Conservation (phyloP, 2,329 filamentous ascomycete genomes). For the Lachnellula occidentalis region DNA sequence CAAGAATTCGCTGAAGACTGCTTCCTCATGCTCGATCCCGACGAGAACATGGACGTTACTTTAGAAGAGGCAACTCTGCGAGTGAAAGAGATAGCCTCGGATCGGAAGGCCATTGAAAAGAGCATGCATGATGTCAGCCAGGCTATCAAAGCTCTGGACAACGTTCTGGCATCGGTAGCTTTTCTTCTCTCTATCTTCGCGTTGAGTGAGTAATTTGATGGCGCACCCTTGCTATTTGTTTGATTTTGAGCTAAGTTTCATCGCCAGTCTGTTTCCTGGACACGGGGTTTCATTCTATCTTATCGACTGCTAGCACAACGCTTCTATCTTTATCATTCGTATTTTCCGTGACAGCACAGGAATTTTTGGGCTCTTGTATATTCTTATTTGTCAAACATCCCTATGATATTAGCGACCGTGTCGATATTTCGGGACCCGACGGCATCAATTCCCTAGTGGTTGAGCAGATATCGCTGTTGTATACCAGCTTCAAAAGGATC, state of each 20-base stretch:
- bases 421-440: conserved; percentile 8
- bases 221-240: not conserved
- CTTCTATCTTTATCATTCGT: conserved; percentile 71
- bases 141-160: conserved; percentile 10
- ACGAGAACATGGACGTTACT: conserved; percentile 9
- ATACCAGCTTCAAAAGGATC: conserved; percentile 44
- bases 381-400: conserved; percentile 81
- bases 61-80: conserved; percentile 8
- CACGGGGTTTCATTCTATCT: conserved; percentile 6
- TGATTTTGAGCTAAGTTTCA: conserved; percentile 34
- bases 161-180: conserved; percentile 3
- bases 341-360: conserved; percentile 6
- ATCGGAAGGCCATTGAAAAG: conserved; percentile 6
- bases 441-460: conserved; percentile 8
- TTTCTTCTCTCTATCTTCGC: conserved; percentile 7
- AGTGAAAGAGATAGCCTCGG: conserved; percentile 1
- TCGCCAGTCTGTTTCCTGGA: conserved; percentile 9
- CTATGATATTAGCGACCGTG: conserved; percentile 35
- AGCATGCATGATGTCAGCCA: conserved; percentile 11
- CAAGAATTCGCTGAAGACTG: conserved; percentile 2
- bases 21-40: conserved; percentile 8
- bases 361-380: conserved; percentile 11
- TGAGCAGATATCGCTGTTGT: conserved; percentile 69
- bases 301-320: conserved; percentile 1
- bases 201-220: conserved; percentile 2